A percentile compares a stretch with the other conserved stretches of the same genome.
Conservation (phyloP, 2,329 filamentous ascomycete species). For the Aspergillus brunneoviolaceus region DNA sequence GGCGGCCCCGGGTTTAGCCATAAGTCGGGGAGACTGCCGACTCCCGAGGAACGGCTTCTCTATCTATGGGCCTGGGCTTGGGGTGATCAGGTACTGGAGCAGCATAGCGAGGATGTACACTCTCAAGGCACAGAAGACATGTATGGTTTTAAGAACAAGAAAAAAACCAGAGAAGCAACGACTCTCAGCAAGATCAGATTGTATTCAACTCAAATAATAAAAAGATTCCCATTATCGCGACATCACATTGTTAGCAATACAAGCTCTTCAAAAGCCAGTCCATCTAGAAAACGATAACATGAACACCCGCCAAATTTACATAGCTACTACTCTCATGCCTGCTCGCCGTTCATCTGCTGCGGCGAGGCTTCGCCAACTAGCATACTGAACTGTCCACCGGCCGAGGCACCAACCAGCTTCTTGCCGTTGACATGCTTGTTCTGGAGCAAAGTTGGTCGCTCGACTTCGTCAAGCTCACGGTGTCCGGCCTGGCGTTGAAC, state of each 20-base stretch:
- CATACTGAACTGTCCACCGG: constrained; percentile 67
- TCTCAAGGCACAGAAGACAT: too few species aligned
- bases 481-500: constrained; percentile 72
- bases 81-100: too few species aligned
- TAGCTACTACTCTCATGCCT: neutral
- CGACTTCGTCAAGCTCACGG: constrained; percentile 53
- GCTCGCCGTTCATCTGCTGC: constrained; percentile 3
- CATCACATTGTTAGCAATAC: neutral
- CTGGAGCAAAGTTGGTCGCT: constrained; percentile 64
- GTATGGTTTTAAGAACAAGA: too few species aligned
- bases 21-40: neutral
- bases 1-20: constrained; percentile 1
- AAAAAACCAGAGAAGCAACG: too few species aligned
- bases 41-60: neutral
- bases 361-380: constrained; percentile 19
- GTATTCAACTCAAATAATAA: neutral
- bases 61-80: neutral
- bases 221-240: neutral
- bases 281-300: neutral
- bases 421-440: constrained; percentile 72
- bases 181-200: neutral
- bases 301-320: neutral
- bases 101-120: too few species aligned
- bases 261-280: neutral
- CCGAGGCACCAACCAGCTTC: constrained; percentile 68